phyloP scores from a whole-genome alignment of 345 rosid species.

The Cardamine chenopodiifolia region DNA sequence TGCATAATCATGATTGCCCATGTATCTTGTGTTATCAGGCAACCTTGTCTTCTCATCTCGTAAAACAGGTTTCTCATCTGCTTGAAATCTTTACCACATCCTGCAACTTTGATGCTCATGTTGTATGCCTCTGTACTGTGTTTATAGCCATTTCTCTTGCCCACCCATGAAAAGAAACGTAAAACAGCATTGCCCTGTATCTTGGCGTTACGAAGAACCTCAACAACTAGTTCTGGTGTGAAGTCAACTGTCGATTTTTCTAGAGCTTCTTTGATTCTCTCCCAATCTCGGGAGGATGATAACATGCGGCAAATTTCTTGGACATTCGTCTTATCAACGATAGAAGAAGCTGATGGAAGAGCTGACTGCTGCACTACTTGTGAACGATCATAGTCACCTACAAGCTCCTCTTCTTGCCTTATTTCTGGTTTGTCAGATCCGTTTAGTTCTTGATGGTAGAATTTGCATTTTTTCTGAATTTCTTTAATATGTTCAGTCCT shows the following conservation, averaged over 20 bases:
- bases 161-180: constrained; percentile 77
- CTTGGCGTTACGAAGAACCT: constrained; percentile 45
- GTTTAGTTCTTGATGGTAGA: constrained; percentile 28
- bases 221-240: constrained; percentile 71
- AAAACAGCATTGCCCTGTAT: constrained; percentile 62
- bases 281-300: constrained; percentile 49
- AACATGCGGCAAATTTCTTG: constrained; percentile 56
- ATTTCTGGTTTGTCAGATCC: constrained; percentile 8
- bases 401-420: constrained; percentile 30
- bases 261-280: constrained; percentile 52
- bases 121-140: constrained; percentile 81
- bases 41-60: constrained; percentile 77
- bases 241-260: constrained; percentile 54
- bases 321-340: constrained; percentile 46
- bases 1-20: constrained; percentile 92
- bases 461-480: constrained; percentile 46
- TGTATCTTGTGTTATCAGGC: constrained; percentile 62
- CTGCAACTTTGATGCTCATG: constrained; percentile 83
- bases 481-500: constrained; percentile 55
- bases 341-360: constrained; percentile 35
- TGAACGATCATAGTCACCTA: constrained; percentile 29
- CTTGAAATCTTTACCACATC: constrained; percentile 77
- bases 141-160: constrained; percentile 58
- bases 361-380: constrained; percentile 27
- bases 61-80: constrained; percentile 76